Conservation (phyloP, 495 filamentous ascomycete genomes). For the Cryomyces antarcticus region DNA sequence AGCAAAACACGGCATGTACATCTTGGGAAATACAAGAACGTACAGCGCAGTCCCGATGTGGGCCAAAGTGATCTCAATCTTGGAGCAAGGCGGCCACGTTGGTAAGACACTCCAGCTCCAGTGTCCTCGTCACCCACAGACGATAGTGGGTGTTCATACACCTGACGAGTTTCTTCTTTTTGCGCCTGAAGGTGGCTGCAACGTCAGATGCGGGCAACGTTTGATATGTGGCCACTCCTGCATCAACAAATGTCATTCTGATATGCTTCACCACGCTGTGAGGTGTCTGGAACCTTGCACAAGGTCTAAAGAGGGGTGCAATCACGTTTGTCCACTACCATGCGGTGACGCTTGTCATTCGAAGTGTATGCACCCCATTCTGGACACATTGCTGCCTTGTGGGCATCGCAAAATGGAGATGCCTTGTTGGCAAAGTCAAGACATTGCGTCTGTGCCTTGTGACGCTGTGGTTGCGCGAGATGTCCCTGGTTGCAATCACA, state of each 20-base stretch:
- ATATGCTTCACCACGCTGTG: constrained; percentile 39
- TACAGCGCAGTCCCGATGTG: constrained; percentile 44
- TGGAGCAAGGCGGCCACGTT: constrained; percentile 28
- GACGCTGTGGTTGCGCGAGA: constrained; percentile 17
- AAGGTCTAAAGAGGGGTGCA: constrained; percentile 32
- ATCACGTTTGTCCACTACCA: constrained; percentile 35
- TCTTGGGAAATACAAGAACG: constrained; percentile 52
- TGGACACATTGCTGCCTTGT: constrained; percentile 32
- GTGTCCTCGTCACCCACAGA: constrained; percentile 49
- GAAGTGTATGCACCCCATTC: constrained; percentile 24
- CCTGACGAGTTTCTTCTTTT: constrained; percentile 41
- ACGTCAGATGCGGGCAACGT: constrained; percentile 32
- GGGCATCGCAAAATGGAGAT: constrained; percentile 31
- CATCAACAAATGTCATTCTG: constrained; percentile 46
- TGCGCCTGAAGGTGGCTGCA: constrained; percentile 56
- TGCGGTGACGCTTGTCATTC: constrained; percentile 40
- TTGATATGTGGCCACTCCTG: constrained; percentile 59
- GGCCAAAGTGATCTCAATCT: constrained; percentile 36
- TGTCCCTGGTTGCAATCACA: constrained; percentile 35
- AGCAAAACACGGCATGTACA: constrained; percentile 67
- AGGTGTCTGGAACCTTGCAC: constrained; percentile 41
- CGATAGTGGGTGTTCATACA: constrained; percentile 29
- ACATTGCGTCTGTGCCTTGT: constrained; percentile 16
- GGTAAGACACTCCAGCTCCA: constrained; percentile 33
- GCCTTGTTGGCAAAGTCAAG: constrained; percentile 31